These are phyloP conservation scores for Rhodosporidiobolus sp. DNA, from an alignment of 768 basidiomycete genomes.

Conservation along the genomic window DNA sequence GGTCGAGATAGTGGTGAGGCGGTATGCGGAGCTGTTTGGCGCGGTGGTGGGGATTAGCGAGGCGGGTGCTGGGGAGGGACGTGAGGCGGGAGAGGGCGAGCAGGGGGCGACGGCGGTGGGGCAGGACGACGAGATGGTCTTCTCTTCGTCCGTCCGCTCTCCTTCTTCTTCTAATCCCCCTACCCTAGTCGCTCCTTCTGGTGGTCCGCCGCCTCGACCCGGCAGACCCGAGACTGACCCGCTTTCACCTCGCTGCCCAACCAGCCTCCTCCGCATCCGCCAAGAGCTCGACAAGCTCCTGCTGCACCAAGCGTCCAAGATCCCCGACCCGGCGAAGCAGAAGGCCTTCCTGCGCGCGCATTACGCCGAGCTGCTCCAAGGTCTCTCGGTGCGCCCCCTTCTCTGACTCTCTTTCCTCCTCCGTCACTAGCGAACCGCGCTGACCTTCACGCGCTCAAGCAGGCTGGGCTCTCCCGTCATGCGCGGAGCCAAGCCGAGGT, in stretches of 20 bases:
- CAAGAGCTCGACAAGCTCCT: conserved; percentile 78
- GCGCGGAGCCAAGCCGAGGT: conserved; percentile 82
- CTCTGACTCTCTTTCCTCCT: not conserved
- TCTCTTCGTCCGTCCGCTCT: conserved; percentile 67
- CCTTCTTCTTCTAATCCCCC: not conserved
- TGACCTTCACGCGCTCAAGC: conserved; percentile 4
- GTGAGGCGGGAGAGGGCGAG: conserved; percentile 61
- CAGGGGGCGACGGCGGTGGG: conserved; percentile 44
- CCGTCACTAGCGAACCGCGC: not conserved
- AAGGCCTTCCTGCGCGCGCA: conserved; percentile 68
- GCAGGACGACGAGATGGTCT: conserved; percentile 70
- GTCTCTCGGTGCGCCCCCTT: conserved; percentile 59
- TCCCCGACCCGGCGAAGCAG: conserved; percentile 60
- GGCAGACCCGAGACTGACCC: no score
- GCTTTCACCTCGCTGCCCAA: not conserved
- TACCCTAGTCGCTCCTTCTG: not conserved
- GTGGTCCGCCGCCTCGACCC: not conserved
- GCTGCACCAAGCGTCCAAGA: conserved; percentile 65
- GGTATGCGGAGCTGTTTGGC: conserved; percentile 77
- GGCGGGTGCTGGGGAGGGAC: not conserved
- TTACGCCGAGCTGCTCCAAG: conserved; percentile 73
- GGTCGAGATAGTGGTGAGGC: conserved; percentile 66
- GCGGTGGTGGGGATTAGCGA: conserved; percentile 71
- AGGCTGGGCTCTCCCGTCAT: conserved; percentile 66
- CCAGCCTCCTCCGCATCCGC: conserved; percentile 78